A percentile compares a stretch with the other conserved stretches of the same genome.
Conservation (phyloP, 257 asterid species). For the Solanum sejunctum region DNA sequence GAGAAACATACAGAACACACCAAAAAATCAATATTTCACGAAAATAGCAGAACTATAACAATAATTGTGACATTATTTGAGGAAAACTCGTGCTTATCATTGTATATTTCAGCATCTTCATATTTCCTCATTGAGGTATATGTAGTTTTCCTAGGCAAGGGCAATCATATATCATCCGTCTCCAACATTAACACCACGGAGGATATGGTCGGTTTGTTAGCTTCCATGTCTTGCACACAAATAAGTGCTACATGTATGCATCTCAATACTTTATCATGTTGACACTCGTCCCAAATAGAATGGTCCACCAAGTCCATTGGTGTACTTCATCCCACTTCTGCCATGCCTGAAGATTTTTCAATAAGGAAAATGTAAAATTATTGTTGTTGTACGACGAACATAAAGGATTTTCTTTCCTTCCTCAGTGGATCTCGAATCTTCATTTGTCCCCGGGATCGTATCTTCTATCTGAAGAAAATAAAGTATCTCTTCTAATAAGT, state of each 20-base stretch:
- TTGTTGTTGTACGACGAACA: background rate
- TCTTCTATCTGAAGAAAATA: too few species aligned
- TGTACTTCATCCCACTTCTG: slow-evolving; percentile 47
- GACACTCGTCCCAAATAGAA: slow-evolving; percentile 17
- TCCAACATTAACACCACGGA: slow-evolving; percentile 59
- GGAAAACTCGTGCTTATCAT: slow-evolving; percentile 29
- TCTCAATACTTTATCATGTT: slow-evolving; percentile 30
- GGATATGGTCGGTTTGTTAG: slow-evolving; percentile 53
- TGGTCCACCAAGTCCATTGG: slow-evolving; percentile 44
- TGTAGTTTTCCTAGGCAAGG: slow-evolving; percentile 53
- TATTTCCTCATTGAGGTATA: slow-evolving; percentile 39
- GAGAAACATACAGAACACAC: background rate
- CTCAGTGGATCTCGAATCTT: too few species aligned
- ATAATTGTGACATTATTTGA: slow-evolving; percentile 54
- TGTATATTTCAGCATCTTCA: slow-evolving; percentile 27
- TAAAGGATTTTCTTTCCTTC: too few species aligned
- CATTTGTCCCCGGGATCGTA: too few species aligned
- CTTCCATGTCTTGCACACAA: slow-evolving; percentile 63
- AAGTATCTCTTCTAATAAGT: too few species aligned
- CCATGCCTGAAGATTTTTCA: slow-evolving; percentile 42
- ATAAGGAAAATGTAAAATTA: background rate
- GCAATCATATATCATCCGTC: slow-evolving; percentile 32
- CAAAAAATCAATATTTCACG: background rate
- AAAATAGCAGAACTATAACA: slow-evolving; percentile 14
- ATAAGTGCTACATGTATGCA: slow-evolving; percentile 65